phyloP scores from a whole-genome alignment of 441 rosid genomes.

The Adansonia grandidieri region DNA sequence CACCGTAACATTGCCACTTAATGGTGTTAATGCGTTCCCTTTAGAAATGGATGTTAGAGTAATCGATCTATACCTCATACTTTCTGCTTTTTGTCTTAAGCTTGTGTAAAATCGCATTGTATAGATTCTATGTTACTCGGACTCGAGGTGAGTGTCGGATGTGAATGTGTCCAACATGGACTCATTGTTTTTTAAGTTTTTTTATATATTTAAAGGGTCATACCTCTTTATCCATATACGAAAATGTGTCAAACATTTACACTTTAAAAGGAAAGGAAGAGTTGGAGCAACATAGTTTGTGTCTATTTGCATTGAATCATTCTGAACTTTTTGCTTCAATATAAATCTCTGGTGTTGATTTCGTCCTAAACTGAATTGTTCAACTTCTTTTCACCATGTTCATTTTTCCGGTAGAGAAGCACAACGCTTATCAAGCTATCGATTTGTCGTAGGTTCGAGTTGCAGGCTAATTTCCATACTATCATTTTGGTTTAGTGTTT shows the following conservation, averaged over 20 bases:
- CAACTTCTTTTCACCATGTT: not conserved
- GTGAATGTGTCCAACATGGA: not conserved
- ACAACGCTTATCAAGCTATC: not conserved
- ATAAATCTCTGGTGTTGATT: not conserved
- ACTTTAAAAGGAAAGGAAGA: too few relatives aligned
- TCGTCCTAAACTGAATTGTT: not conserved
- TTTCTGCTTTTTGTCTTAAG: not conserved
- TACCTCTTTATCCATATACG: not conserved
- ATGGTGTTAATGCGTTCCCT: not conserved
- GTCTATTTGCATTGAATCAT: not conserved
- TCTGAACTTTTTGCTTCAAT: constrained; percentile 1
- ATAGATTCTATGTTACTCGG: not conserved
- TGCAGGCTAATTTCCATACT: not conserved
- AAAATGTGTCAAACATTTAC: not conserved
- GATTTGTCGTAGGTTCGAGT: not conserved
- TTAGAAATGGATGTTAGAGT: not conserved
- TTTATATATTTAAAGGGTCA: not conserved
- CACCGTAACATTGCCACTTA: not conserved
- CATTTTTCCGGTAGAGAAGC: not conserved
- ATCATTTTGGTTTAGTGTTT: not conserved
- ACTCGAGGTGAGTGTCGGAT: not conserved
- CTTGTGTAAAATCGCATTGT: constrained; percentile 14
- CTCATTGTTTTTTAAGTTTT: too few relatives aligned
- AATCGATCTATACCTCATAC: not conserved
- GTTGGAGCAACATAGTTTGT: not conserved